Evolutionary conservation across 2,329 filamentous ascomycete species (phyloP).

Genomic region (Didymosphaeria variabile): DNA sequence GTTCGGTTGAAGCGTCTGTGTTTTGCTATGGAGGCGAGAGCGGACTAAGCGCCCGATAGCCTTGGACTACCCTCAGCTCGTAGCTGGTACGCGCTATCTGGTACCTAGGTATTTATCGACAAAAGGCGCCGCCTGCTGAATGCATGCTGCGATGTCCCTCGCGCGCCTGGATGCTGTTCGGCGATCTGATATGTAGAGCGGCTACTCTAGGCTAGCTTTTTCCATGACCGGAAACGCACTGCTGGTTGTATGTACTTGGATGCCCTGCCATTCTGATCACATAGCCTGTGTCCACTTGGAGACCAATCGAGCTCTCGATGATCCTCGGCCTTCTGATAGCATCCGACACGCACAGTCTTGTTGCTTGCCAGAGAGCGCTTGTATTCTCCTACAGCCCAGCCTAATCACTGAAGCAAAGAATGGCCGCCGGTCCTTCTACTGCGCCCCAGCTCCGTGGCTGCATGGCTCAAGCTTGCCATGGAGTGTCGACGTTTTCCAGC

Average conservation of each 20-base stretch:
- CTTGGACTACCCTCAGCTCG: slow-evolving; percentile 58
- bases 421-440: not conserved
- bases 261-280: slow-evolving; percentile 30
- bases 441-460: slow-evolving; percentile 2
- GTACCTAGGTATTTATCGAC: slow-evolving; percentile 68
- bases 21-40: slow-evolving; percentile 77
- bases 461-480: not conserved
- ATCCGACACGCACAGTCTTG: slow-evolving; percentile 11
- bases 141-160: slow-evolving; percentile 46
- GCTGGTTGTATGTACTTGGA: slow-evolving; percentile 35
- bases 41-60: slow-evolving; percentile 58
- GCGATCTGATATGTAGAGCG: slow-evolving; percentile 43
- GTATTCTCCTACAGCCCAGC: not conserved
- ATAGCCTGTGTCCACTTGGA: slow-evolving; percentile 17
- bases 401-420: not conserved
- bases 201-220: slow-evolving; percentile 40
- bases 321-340: slow-evolving; percentile 12
- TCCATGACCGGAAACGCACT: slow-evolving; percentile 34
- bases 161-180: slow-evolving; percentile 43
- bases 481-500: not conserved
- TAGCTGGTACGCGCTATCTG: slow-evolving; percentile 69
- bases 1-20: slow-evolving; percentile 56
- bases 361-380: slow-evolving; percentile 3
- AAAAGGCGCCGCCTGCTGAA: slow-evolving; percentile 67
- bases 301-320: slow-evolving; percentile 13